Evolutionary conservation across 148 eudicot genomes (phyloP).

Genomic region (Euryodendron excelsum): DNA sequence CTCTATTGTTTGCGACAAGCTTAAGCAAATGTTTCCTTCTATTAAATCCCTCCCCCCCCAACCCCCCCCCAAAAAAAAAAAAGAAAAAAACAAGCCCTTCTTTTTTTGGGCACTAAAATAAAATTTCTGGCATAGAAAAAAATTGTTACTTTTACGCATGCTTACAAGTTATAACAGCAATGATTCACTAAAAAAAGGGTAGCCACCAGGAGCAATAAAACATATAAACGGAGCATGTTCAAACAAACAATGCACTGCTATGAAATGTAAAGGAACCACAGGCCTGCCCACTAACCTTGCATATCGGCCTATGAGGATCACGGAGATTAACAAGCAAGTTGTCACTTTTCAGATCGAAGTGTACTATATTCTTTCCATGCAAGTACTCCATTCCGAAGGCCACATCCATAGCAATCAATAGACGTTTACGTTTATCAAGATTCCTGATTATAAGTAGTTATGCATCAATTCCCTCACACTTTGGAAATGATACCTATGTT

Average conservation of each 20-base stretch:
- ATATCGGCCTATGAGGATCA: constrained; percentile 92
- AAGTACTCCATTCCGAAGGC: constrained; percentile 99
- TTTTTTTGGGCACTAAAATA: no score
- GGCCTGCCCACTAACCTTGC: constrained; percentile 71
- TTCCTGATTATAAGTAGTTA: constrained; percentile 39
- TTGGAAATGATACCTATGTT: background rate
- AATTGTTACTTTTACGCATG: background rate
- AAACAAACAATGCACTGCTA: background rate
- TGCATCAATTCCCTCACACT: background rate
- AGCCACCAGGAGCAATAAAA: constrained; percentile 7
- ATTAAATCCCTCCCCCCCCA: background rate
- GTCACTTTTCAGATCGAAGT: constrained; percentile 94
- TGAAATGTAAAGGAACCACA: background rate
- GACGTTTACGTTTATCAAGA: constrained; percentile 83
- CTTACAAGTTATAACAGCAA: background rate
- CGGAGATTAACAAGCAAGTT: constrained; percentile 95
- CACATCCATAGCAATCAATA: constrained; percentile 89
- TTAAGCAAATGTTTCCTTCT: background rate
- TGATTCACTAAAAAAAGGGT: background rate
- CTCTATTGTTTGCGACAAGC: background rate
- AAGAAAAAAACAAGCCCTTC: no score
- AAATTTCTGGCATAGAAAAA: background rate
- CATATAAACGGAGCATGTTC: background rate
- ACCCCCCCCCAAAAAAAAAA: no score
- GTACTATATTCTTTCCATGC: constrained; percentile 94